These are phyloP conservation scores for Moelleriella libera DNA, from an alignment of 2,329 filamentous ascomycete genomes.

Conservation along the genomic window DNA sequence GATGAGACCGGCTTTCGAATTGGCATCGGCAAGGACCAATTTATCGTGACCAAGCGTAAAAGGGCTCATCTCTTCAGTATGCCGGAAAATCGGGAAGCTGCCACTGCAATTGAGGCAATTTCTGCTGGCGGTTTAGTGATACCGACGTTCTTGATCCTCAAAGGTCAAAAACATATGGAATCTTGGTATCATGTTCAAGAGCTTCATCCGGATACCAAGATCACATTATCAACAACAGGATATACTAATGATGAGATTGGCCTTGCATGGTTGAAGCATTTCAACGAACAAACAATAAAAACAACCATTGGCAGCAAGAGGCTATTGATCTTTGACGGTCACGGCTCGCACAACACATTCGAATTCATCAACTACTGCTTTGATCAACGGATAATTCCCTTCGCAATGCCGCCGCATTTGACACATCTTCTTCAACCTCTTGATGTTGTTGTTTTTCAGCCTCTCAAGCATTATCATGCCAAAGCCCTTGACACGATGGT, in stretches of 20 bases:
- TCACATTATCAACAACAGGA: slow-evolving; percentile 1
- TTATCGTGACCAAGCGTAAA: slow-evolving; percentile 2
- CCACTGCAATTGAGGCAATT: slow-evolving; percentile 5
- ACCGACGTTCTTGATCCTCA: slow-evolving; percentile 2
- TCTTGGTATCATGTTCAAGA: slow-evolving; percentile 3
- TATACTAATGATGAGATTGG: slow-evolving; percentile 3
- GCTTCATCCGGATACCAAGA: slow-evolving; percentile 1
- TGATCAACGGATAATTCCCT: slow-evolving; percentile 5
- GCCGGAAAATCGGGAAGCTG: slow-evolving; percentile 2
- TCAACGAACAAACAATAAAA: background rate
- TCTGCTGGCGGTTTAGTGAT: background rate
- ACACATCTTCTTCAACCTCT: slow-evolving; percentile 4
- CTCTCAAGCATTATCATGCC: slow-evolving; percentile 4
- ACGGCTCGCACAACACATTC: background rate
- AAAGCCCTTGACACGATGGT: slow-evolving; percentile 1
- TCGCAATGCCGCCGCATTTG: slow-evolving; percentile 3
- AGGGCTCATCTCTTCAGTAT: slow-evolving; percentile 1
- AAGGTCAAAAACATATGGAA: background rate
- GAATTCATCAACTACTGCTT: background rate
- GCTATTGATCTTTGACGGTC: background rate
- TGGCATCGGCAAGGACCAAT: slow-evolving; percentile 1
- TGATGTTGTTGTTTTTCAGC: slow-evolving; percentile 2
- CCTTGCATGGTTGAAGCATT: background rate
- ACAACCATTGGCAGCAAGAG: background rate
- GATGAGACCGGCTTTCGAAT: slow-evolving; percentile 6